Base-by-base conservation (phyloP, 2,329 filamentous ascomycete genomes). In the Fusarium goolgardi region DNA sequence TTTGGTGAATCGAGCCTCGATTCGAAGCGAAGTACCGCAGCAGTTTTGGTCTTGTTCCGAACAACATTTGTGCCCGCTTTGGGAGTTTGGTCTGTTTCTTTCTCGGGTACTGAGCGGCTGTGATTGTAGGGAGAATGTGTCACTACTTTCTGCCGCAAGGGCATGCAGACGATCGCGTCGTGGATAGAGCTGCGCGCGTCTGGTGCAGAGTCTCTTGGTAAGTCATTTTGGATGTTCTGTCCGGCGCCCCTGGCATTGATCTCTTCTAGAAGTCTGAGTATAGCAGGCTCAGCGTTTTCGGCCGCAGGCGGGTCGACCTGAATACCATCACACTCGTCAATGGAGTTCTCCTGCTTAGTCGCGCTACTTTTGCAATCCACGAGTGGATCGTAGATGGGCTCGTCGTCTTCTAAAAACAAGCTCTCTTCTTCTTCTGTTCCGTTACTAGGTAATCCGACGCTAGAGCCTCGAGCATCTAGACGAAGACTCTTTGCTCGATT, bases 401-500 rank as follows among this genome's bases (percentile, higher is more conserved):
- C 35, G 7, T 49, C 37, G 16, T 49, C 25, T 12, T 21, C 11
- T 10, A 21, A 21, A n/a, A 40, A 32, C 12, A 21, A 25, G 18
- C 20, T 20, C 3, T 41, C 35, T 20, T 47, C 40, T 15, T 56
- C 40, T 10, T 39, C 51, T 20, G 11, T 35, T 32, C 20, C 3
- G 15, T 12, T 6, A 25, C 13, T 20, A 21, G n/a, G n/a, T 10
- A 27, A 13, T n/a, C n/a, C 23, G 32, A 35, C 23, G 5, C 15
- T 23, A 27, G 23, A 20, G 27, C 20, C n/a, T 18, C 27, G 41
- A n/a, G 31, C 13, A 44, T 23, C 25, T 49, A 31, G 16, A 50
- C 61, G 51, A 29, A 52, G 18, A 25, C 40, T 57, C 32, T 64
- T 64, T 31, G 51, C 32, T 37, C 35, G 51, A 10, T 9, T 41